Evolutionary conservation across 371 early-diverging fungal species (phyloP), one percentile per base, ranked within the genome.

Genomic region (Haplosporangium sp.): DNA sequence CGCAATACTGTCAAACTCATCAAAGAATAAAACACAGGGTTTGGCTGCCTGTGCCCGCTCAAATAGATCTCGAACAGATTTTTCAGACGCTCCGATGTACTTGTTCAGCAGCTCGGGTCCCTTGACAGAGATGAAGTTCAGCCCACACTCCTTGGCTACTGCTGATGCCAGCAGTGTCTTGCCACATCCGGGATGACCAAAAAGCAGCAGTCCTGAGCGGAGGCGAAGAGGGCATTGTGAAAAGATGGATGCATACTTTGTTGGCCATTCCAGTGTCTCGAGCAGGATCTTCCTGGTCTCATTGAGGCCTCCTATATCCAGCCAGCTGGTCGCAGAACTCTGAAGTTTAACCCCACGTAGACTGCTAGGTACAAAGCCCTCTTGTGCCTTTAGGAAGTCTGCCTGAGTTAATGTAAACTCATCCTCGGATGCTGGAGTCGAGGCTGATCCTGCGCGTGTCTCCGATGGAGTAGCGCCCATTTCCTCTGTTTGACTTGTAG

Each of bases 1-100:
- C 0, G 97, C 97, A 74, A 99, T 91, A 16, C 96, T 91, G 83
- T 99, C 99, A 86, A 99, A 97, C 81, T 99, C 99, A 83, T 99
- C 99, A 86, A 98, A 98, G 80, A 97, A 96, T 41, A 97, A 80
- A 0, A 95, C 88, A 69, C 95, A 97, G 29, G 96, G 98, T 77
- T 89, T 92, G 21, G 91, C 96, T 42, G 95, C 92, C 80, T 93
- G 91, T 2, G 99, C 98, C 58, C 95, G 88, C 63, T 95, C 94
- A 87, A 99, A 99, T 7, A 99, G 82, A 76, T 96, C 94, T 53
- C 99, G 89, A 21, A 94, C 85, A 76, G 86, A 88, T 69, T 94
- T 92, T 74, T 96, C 96, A 84, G 93, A 93, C 20, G 94, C 94
- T 69, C 99, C 99, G 80, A 98, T 97, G 74, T 97, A 99, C 87